These are phyloP conservation scores for Pharnaceum exiguum DNA, from an alignment of 148 eudicot species.

Conservation along the genomic window DNA sequence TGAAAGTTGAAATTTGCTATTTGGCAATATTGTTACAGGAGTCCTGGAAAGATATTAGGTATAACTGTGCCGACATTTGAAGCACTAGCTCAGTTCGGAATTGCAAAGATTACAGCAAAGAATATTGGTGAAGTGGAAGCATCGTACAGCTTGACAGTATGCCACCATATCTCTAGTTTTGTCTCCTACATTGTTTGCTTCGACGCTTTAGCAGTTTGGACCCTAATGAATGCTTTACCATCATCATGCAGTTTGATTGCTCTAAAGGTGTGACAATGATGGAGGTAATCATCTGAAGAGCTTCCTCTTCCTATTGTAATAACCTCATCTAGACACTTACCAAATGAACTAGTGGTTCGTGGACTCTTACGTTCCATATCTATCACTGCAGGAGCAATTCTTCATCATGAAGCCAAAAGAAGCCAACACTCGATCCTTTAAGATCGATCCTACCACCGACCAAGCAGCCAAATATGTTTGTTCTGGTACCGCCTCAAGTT, in stretches of 20 bases:
- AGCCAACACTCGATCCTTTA: conserved; percentile 53
- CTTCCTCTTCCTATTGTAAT: background rate
- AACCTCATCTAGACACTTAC: background rate
- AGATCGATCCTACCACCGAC: conserved; percentile 64
- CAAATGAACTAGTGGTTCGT: background rate
- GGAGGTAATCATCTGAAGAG: conserved; percentile 50
- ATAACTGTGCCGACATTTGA: conserved; percentile 82
- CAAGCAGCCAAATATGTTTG: conserved; percentile 85
- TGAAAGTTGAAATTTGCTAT: background rate
- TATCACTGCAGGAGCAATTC: conserved; percentile 68
- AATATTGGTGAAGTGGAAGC: conserved; percentile 90
- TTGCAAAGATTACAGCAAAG: conserved; percentile 64
- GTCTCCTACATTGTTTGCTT: background rate
- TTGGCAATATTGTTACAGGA: conserved; percentile 39
- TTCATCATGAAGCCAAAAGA: conserved; percentile 91
- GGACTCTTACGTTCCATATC: background rate
- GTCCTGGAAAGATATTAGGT: conserved; percentile 80
- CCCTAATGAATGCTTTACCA: background rate
- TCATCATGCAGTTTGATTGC: conserved; percentile 78
- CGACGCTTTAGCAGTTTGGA: background rate
- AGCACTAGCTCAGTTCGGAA: conserved; percentile 86
- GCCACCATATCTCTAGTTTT: background rate
- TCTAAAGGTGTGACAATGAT: conserved; percentile 77
- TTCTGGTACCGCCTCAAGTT: conserved; percentile 40
- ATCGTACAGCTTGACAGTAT: conserved; percentile 91